Evolutionary conservation across 495 filamentous ascomycete genomes (phyloP).

Genomic region (Paragyromitra xinjiangensis): DNA sequence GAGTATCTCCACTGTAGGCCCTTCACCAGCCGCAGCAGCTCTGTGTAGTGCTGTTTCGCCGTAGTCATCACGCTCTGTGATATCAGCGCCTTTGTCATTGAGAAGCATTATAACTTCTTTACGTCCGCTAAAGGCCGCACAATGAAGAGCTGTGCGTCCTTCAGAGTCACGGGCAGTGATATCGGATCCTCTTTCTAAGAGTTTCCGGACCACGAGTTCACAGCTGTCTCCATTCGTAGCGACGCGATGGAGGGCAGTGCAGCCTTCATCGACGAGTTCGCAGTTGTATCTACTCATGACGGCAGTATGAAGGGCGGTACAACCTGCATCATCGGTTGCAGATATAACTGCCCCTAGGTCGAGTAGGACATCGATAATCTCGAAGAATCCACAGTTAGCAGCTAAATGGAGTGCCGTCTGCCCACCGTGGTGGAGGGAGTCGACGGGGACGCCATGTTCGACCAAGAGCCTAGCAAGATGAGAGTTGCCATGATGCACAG

Average conservation of each 20-base stretch:
- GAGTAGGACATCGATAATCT: conserved; percentile 11
- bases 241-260: conserved; percentile 22
- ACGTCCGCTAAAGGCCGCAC: conserved; percentile 12
- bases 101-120: conserved; percentile 19
- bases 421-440: conserved; percentile 5
- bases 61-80: conserved; percentile 7
- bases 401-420: conserved; percentile 33
- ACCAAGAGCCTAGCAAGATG: background rate
- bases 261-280: conserved; percentile 18
- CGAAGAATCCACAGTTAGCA: conserved; percentile 8
- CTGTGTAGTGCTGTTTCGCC: conserved; percentile 26
- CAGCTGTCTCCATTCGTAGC: conserved; percentile 15
- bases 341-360: conserved; percentile 10
- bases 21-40: conserved; percentile 28
- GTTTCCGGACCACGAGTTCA: conserved; percentile 9
- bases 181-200: conserved; percentile 21
- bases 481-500: background rate
- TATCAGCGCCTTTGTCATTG: conserved; percentile 13
- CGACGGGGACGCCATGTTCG: conserved; percentile 2
- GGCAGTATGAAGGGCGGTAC: conserved; percentile 26
- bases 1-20: background rate
- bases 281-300: conserved; percentile 15
- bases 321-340: conserved; percentile 19
- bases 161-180: conserved; percentile 5
- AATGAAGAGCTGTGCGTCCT: conserved; percentile 28